Conservation (phyloP, 2,329 filamentous ascomycete genomes). For the Aspergillus transmontanensis region DNA sequence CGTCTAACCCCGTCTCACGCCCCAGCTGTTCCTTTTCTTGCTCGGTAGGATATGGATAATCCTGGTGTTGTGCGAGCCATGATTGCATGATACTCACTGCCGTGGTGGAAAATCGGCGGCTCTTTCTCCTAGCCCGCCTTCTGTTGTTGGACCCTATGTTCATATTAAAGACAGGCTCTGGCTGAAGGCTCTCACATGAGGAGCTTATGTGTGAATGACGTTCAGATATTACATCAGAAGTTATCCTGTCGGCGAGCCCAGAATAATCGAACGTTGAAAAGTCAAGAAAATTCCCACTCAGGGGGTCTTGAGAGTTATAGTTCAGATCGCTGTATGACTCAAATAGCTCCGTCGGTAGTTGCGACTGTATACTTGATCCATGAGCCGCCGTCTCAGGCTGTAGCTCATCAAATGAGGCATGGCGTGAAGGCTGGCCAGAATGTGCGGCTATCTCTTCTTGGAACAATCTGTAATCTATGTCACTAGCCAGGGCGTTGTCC, state of each 20-base stretch:
- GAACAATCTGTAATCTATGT: not conserved
- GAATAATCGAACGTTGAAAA: not conserved
- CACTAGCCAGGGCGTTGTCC: too few relatives aligned
- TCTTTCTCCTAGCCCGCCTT: not conserved
- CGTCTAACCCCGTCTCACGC: conserved; percentile 73
- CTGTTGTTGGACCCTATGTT: not conserved
- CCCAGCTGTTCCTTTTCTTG: conserved; percentile 78
- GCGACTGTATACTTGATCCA: not conserved
- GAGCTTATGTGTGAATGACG: not conserved
- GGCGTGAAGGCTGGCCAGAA: not conserved
- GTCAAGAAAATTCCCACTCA: not conserved
- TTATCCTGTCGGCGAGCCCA: not conserved
- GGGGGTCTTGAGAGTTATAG: not conserved
- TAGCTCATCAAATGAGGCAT: not conserved
- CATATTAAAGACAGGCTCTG: not conserved
- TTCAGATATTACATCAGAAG: not conserved
- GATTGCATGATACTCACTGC: conserved; percentile 76
- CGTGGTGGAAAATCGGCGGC: conserved; percentile 6
- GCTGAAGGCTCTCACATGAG: not conserved
- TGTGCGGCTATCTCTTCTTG: not conserved
- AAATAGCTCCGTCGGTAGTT: not conserved
- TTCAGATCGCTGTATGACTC: not conserved
- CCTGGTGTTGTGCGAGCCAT: conserved; percentile 75
- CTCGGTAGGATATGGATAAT: conserved; percentile 82
- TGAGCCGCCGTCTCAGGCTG: not conserved